These are phyloP conservation scores for Rhynchospora pubera DNA, from an alignment of 176 grass and related monocot genomes.

Conservation along the genomic window DNA sequence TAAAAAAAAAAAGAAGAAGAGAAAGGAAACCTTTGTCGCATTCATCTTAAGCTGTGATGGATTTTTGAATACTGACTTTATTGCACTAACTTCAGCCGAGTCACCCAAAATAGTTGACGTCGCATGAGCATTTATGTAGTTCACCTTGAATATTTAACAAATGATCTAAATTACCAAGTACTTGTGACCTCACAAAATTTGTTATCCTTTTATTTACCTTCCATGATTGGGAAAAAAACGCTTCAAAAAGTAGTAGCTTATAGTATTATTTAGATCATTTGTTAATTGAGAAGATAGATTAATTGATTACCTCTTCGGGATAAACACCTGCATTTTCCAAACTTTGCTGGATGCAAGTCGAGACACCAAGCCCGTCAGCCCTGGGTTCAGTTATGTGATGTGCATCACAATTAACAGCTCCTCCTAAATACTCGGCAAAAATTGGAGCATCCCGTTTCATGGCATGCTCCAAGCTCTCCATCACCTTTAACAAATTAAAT, in stretches of 20 bases:
- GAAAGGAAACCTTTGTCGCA: conserved; percentile 63
- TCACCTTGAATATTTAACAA: conserved; percentile 37
- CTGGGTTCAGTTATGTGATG: conserved; percentile 97
- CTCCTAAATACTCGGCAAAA: conserved; percentile 84
- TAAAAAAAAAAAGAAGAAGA: not conserved
- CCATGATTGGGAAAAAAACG: too few relatives aligned
- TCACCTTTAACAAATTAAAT: conserved; percentile 40
- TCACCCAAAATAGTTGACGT: conserved; percentile 91
- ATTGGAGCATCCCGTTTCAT: conserved; percentile 89
- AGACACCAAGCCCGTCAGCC: conserved; percentile 84
- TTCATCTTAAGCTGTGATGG: conserved; percentile 83
- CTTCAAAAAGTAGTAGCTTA: too few relatives aligned
- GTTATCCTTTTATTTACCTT: too few relatives aligned
- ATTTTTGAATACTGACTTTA: conserved; percentile 84
- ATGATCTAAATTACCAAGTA: too few relatives aligned
- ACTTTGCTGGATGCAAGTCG: conserved; percentile 67
- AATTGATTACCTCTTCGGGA: conserved; percentile 60
- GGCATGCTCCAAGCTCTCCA: conserved; percentile 97
- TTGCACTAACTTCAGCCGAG: conserved; percentile 76
- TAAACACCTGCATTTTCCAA: conserved; percentile 73
- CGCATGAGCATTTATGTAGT: conserved; percentile 95
- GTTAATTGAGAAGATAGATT: not conserved
- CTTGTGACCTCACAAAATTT: too few relatives aligned
- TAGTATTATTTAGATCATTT: too few relatives aligned
- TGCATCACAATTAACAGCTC: conserved; percentile 96